Conservation (phyloP, 2,329 filamentous ascomycete genomes). For the Pseudopyricularia javanii region DNA sequence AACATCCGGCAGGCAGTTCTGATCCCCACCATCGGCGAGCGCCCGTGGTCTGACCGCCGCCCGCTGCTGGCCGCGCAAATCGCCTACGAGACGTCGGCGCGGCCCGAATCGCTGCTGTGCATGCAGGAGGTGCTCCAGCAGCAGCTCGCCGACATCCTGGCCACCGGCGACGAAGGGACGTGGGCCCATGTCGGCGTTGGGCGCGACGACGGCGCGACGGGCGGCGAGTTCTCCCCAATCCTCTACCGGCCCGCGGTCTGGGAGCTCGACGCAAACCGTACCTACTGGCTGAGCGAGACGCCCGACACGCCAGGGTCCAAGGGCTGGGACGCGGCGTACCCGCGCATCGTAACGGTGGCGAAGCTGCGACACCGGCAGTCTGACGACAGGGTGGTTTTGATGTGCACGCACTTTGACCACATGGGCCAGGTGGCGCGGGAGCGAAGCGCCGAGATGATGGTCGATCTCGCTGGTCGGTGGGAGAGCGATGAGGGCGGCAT, state of each 20-base stretch:
- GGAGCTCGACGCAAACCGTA: conserved; percentile 36
- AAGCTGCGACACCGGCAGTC: conserved; percentile 27
- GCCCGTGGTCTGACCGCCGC: conserved; percentile 24
- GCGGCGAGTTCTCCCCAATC: conserved; percentile 49
- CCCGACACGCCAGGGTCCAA: conserved; percentile 39
- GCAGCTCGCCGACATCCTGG: conserved; percentile 29
- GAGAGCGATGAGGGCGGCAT: conserved; percentile 4
- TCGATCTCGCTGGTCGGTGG: conserved; percentile 17
- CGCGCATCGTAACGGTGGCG: conserved; percentile 35
- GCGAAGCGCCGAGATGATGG: conserved; percentile 26
- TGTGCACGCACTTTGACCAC: conserved; percentile 43
- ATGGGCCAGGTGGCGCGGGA: conserved; percentile 24
- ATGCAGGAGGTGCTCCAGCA: conserved; percentile 36
- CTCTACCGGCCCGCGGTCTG: conserved; percentile 41
- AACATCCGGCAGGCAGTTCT: conserved; percentile 33
- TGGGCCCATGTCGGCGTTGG: conserved; percentile 32
- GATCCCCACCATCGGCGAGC: conserved; percentile 23
- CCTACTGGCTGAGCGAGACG: conserved; percentile 50
- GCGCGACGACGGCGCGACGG: conserved; percentile 33
- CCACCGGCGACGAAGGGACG: conserved; percentile 20
- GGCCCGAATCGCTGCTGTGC: conserved; percentile 24
- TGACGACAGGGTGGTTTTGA: conserved; percentile 24
- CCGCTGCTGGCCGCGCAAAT: conserved; percentile 23
- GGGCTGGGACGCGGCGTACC: conserved; percentile 38
- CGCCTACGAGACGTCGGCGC: conserved; percentile 20